A percentile compares a stretch with the other conserved stretches of the same genome.
Conservation (phyloP, 2,329 filamentous ascomycete genomes). For the Nemania diffusa region DNA sequence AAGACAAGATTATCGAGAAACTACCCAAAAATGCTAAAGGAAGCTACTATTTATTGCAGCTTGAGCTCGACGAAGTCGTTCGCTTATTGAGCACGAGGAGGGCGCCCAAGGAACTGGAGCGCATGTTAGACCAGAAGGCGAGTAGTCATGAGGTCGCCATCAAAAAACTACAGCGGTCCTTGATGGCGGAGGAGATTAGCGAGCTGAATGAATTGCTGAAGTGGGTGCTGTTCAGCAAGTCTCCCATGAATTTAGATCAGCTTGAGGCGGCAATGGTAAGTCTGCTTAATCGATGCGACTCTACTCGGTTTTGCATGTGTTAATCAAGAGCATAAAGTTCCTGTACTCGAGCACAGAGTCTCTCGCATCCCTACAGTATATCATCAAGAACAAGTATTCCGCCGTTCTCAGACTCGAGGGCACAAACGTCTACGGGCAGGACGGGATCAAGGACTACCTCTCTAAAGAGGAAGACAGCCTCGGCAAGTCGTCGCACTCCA, state of each 20-base stretch:
- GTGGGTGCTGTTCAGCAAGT: constrained; percentile 40
- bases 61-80: constrained; percentile 38
- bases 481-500: constrained; percentile 16
- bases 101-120: constrained; percentile 35
- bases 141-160: constrained; percentile 42
- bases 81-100: constrained; percentile 38
- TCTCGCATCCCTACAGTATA: constrained; percentile 36
- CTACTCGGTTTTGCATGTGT: background rate
- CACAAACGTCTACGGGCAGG: constrained; percentile 35
- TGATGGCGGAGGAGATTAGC: constrained; percentile 39
- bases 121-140: constrained; percentile 37
- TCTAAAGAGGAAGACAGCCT: constrained; percentile 29
- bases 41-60: constrained; percentile 39
- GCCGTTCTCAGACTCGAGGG: constrained; percentile 40
- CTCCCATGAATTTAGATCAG: constrained; percentile 32
- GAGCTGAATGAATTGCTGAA: constrained; percentile 46
- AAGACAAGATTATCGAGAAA: constrained; percentile 38
- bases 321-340: constrained; percentile 33
- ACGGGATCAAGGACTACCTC: constrained; percentile 36
- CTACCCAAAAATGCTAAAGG: constrained; percentile 36
- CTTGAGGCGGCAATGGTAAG: constrained; percentile 45
- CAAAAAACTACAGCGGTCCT: constrained; percentile 40
- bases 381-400: constrained; percentile 43
- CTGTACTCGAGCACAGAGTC: constrained; percentile 41
- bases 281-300: background rate